phyloP scores from a whole-genome alignment of 345 rosid species.

The Erysimum cheiranthoides region DNA sequence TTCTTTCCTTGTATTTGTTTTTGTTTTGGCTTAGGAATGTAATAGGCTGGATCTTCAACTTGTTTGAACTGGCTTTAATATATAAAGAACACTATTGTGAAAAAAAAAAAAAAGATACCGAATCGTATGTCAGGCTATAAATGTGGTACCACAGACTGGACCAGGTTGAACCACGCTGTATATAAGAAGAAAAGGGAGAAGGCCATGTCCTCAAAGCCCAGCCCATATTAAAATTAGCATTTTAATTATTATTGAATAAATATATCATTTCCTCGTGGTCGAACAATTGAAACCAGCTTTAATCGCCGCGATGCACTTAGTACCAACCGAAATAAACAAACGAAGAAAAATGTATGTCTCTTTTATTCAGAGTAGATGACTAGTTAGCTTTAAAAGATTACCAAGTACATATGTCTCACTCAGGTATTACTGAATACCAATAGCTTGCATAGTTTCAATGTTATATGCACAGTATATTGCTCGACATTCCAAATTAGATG shows the following conservation, averaged over 20 bases:
- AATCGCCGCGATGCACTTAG: background rate
- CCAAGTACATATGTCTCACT: background rate
- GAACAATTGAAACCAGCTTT: background rate
- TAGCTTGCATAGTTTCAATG: constrained; percentile 2
- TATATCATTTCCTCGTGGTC: background rate
- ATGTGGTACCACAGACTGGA: too few relatives aligned
- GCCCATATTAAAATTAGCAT: background rate
- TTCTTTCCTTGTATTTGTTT: too few relatives aligned
- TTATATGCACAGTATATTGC: too few relatives aligned
- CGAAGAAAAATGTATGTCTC: background rate
- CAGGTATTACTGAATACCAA: background rate
- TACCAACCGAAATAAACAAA: background rate
- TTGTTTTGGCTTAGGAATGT: too few relatives aligned
- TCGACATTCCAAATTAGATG: too few relatives aligned
- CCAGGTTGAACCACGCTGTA: too few relatives aligned
- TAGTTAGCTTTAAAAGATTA: constrained; percentile 1
- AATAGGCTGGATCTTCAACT: too few relatives aligned
- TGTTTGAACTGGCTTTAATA: too few relatives aligned
- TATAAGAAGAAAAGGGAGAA: background rate
- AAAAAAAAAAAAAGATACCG: too few relatives aligned
- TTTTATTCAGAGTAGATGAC: background rate
- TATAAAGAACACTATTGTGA: too few relatives aligned
- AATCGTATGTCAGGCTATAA: too few relatives aligned
- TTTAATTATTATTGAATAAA: too few relatives aligned
- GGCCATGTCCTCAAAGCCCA: constrained; percentile 6